Percentiles rank a stretch among this genome's conserved stretches.
These are phyloP conservation scores for Chamaecrista fasciculata DNA, from an alignment of 306 rosid species.

Conservation along the genomic window DNA sequence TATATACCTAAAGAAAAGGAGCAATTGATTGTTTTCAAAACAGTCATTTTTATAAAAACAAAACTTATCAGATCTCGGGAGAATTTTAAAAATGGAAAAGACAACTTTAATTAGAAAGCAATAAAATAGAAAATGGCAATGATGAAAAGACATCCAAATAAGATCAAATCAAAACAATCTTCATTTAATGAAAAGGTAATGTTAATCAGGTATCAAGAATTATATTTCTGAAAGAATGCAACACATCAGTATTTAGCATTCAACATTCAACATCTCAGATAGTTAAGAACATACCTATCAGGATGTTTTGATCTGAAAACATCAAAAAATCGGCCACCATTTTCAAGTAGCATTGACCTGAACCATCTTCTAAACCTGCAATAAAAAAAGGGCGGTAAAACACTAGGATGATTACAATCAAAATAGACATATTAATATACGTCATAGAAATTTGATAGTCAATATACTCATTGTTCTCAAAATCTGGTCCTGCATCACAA, in stretches of 20 bases:
- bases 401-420: slow-evolving; percentile 9
- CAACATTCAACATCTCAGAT: background rate
- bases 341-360: slow-evolving; percentile 62
- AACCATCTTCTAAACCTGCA: slow-evolving; percentile 92
- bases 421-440: slow-evolving; percentile 6
- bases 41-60: background rate
- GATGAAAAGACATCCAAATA: background rate
- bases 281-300: slow-evolving; percentile 50
- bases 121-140: background rate
- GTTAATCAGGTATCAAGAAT: slow-evolving; percentile 17
- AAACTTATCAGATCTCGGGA: background rate
- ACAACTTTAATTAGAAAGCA: background rate
- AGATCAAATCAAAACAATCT: slow-evolving; percentile 12
- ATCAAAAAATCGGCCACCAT: slow-evolving; percentile 72
- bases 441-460: slow-evolving; percentile 26
- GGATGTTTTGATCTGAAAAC: slow-evolving; percentile 80
- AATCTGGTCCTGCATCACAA: slow-evolving; percentile 91
- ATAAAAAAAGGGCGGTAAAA: slow-evolving; percentile 17
- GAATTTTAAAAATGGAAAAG: slow-evolving; percentile 9
- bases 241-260: slow-evolving; percentile 5
- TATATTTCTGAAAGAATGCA: slow-evolving; percentile 8
- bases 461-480: slow-evolving; percentile 76
- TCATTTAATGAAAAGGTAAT: slow-evolving; percentile 9
- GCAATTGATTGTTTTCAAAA: background rate
- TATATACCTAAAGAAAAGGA: background rate